Conservation (phyloP, 169 alveolate genomes). For the Plasmodium blacklocki region DNA sequence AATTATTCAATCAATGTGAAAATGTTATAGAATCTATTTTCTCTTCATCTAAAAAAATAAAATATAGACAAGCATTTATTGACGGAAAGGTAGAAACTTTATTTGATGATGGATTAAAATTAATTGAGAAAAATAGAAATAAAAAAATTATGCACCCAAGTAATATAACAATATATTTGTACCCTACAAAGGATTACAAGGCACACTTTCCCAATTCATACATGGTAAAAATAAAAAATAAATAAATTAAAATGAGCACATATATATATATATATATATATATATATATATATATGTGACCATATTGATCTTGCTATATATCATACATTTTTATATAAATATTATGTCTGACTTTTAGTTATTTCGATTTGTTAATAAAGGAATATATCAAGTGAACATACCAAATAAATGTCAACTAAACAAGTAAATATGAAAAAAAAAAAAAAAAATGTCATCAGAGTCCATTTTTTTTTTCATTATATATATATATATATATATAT, state of each 20-base stretch:
- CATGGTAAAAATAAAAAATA: slow-evolving; percentile 22
- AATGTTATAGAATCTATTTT: slow-evolving; percentile 69
- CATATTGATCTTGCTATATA: not conserved
- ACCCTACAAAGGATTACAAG: slow-evolving; percentile 67
- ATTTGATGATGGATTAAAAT: slow-evolving; percentile 75
- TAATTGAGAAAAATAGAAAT: slow-evolving; percentile 74
- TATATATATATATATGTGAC: not conserved
- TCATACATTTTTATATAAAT: not conserved
- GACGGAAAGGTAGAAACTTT: slow-evolving; percentile 77
- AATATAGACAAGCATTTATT: slow-evolving; percentile 75
- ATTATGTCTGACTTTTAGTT: slow-evolving; percentile 10
- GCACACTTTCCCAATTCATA: slow-evolving; percentile 68
- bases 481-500: not conserved
- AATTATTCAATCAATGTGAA: slow-evolving; percentile 71
- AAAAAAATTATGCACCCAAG: slow-evolving; percentile 68
- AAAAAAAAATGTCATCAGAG: not conserved
- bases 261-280: not conserved
- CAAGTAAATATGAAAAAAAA: slow-evolving; percentile 26
- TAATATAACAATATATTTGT: slow-evolving; percentile 54
- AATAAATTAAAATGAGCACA: not conserved
- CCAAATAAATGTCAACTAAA: slow-evolving; percentile 71
- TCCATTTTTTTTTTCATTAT: not conserved
- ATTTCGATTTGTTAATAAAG: slow-evolving; percentile 65
- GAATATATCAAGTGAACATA: slow-evolving; percentile 75
- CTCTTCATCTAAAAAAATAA: slow-evolving; percentile 63